Evolutionary conservation across 2,329 filamentous ascomycete species (phyloP).

Genomic region (Fusarium sp.): DNA sequence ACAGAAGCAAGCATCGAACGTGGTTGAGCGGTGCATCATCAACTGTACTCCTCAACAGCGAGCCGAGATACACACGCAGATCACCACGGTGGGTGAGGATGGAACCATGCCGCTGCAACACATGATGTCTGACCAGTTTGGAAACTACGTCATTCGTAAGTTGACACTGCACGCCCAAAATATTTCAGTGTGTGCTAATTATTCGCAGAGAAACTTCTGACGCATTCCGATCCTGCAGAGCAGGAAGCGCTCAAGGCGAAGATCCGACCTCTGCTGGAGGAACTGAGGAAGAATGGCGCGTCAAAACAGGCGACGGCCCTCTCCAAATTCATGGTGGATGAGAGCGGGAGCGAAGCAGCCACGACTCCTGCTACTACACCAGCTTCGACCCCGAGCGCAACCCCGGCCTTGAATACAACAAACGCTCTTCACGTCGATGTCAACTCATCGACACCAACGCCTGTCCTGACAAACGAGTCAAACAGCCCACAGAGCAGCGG

Average conservation of each 20-base stretch:
- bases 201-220: slow-evolving; percentile 77
- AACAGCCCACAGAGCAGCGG: slow-evolving; percentile 74
- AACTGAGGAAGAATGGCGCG: slow-evolving; percentile 69
- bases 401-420: slow-evolving; percentile 28
- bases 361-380: neutral
- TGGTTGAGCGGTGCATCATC: slow-evolving; percentile 91
- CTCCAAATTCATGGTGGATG: slow-evolving; percentile 46
- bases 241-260: slow-evolving; percentile 66
- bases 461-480: slow-evolving; percentile 70
- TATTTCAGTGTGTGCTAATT: slow-evolving; percentile 21
- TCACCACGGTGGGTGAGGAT: slow-evolving; percentile 67
- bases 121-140: slow-evolving; percentile 89
- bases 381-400: neutral
- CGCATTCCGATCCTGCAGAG: slow-evolving; percentile 66
- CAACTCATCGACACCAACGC: slow-evolving; percentile 66
- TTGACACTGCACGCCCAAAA: slow-evolving; percentile 42
- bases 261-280: slow-evolving; percentile 67
- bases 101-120: slow-evolving; percentile 74
- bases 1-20: slow-evolving; percentile 97
- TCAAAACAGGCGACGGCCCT: slow-evolving; percentile 64
- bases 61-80: slow-evolving; percentile 68
- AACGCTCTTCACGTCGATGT: slow-evolving; percentile 53
- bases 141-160: slow-evolving; percentile 97
- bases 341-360: slow-evolving; percentile 32
- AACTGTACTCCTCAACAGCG: slow-evolving; percentile 74